Evolutionary conservation across 2,329 filamentous ascomycete species (phyloP), one percentile per base, ranked within the genome.

Genomic region (Chaetomium olivaceum): DNA sequence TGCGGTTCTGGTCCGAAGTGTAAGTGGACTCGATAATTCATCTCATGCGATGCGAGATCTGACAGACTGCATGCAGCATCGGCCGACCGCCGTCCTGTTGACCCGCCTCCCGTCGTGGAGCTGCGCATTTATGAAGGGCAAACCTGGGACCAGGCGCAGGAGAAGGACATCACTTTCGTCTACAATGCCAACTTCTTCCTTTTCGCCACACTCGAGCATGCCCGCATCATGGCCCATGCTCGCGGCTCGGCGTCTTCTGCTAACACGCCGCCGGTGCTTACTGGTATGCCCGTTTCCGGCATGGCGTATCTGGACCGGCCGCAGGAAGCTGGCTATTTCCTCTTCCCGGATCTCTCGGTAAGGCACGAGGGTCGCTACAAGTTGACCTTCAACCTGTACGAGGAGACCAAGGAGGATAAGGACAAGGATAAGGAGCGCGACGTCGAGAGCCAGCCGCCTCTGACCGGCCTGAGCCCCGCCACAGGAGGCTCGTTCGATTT

Each of bases 151-250:
- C 79, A 82, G 60, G 85, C 85, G 59, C 83, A 83, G 74, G 89
- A 92, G 63, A 83, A 84, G 74, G 90, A 93, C 67, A 87, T 93
- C 73, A 98, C 95, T 1, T 96, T 96, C 74, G 86, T 88, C 66
- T 96, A 97, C 82, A 94, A 96, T 75, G 93, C 93, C 75, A 97
- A 96, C 79, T 98, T 98, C 85, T 98, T 99, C 80, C 88, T 98
- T 50, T 98, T 92, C 74, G 92, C 93, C 60, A 97, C 93, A 6
- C 84, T 99, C 66, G 93, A 97, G 75, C 89, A 92, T 72, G 91
- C 92, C 31, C 91, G 93, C 46, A 87, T 88, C 33, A 90, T 97
- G 66, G 92, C 92, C 21, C 90, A 92, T 66, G 91, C 91, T 59
- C 90, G 93, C 70, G 87, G 63, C 57, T 36, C 91, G 55, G 87